Evolutionary conservation across 805 yeast genomes (phyloP), one percentile per base, ranked within the genome.

Genomic region (Saccharomycopsis selenospora): DNA sequence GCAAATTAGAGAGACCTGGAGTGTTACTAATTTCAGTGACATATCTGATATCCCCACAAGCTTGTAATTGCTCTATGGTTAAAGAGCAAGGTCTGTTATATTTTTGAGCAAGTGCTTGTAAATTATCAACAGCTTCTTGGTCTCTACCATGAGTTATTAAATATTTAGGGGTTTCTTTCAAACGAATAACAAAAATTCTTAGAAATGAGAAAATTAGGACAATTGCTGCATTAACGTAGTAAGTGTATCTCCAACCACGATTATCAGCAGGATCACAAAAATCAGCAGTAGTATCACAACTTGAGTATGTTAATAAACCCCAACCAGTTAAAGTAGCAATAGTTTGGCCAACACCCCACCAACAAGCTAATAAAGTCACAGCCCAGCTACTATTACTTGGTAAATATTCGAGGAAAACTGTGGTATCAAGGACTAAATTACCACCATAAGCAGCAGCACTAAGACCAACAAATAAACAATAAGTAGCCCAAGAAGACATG

Each of bases 321-420:
- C 81, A 79, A 3, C 80, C 72, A 36, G 77, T 56, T 17, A 77
- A 61, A 27, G 67, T 67, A 10, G 79, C 71, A 40, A 78, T 64
- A 2, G 79, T 69, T 58, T 79, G 83, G 27, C 83, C 84, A 29
- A 79, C 65, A 41, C 82, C 80, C 85, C 84, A 79, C 76, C 73
- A 79, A 40, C 70, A 64, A 20, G 81, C 77, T 62, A 79, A 69
- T 30, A 74, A 65, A 2, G 82, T 76, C 45, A 73, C 66, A 53
- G 76, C 59, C 70, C 71, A 77, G 54, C 76, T 78, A 55, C 71
- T 63, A 43, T 69, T 69, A 40, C 68, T 62, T 2, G 83, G 82
- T 49, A 77, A 62, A 49, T 70, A 75, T 56, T 77, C 80, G 30
- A 77, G 58, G 54, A 75, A 75, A 6, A 75, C 73, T 36, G 79